phyloP scores from a whole-genome alignment of 352 stramenopile genomes.

The Globisporangium perplexum region DNA sequence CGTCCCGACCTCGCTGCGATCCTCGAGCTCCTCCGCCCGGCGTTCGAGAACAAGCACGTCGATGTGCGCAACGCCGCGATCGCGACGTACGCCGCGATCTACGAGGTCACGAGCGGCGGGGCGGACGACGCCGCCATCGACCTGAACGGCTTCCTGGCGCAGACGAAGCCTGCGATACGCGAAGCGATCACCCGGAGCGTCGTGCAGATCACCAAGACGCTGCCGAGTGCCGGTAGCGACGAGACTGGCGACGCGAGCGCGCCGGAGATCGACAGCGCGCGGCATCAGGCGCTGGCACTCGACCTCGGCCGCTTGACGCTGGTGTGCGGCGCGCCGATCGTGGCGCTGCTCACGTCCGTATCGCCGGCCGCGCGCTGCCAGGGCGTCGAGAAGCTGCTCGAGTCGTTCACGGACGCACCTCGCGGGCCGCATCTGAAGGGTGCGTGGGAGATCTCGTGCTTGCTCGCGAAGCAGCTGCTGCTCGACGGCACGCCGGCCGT shows the following conservation, averaged over 20 bases:
- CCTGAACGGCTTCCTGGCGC: slow-evolving; percentile 53
- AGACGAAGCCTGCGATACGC: slow-evolving; percentile 62
- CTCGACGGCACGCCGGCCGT: slow-evolving; percentile 40
- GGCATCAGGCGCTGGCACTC: slow-evolving; percentile 44
- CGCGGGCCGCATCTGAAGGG: slow-evolving; percentile 41
- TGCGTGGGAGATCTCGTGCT: slow-evolving; percentile 66
- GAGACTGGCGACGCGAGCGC: slow-evolving; percentile 16
- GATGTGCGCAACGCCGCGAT: slow-evolving; percentile 72
- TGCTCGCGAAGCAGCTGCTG: slow-evolving; percentile 63
- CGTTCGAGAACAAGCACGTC: slow-evolving; percentile 81
- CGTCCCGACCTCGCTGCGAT: slow-evolving; percentile 33
- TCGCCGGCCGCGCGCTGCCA: slow-evolving; percentile 31
- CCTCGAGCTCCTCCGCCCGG: slow-evolving; percentile 35
- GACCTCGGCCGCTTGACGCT: slow-evolving; percentile 54
- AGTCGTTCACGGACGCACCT: slow-evolving; percentile 24
- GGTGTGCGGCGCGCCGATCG: slow-evolving; percentile 50
- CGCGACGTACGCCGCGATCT: slow-evolving; percentile 58
- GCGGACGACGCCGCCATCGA: slow-evolving; percentile 29
- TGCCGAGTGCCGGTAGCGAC: slow-evolving; percentile 9
- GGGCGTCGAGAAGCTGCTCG: slow-evolving; percentile 54
- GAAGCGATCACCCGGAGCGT: slow-evolving; percentile 69
- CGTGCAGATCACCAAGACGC: slow-evolving; percentile 53
- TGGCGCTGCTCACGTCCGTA: slow-evolving; percentile 40
- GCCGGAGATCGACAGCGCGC: slow-evolving; percentile 45
- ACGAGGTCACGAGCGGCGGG: slow-evolving; percentile 59